Evolutionary conservation across 371 early-diverging fungal species (phyloP), one percentile per base, ranked within the genome.

Genomic region (Blastocladiella emersonii): DNA sequence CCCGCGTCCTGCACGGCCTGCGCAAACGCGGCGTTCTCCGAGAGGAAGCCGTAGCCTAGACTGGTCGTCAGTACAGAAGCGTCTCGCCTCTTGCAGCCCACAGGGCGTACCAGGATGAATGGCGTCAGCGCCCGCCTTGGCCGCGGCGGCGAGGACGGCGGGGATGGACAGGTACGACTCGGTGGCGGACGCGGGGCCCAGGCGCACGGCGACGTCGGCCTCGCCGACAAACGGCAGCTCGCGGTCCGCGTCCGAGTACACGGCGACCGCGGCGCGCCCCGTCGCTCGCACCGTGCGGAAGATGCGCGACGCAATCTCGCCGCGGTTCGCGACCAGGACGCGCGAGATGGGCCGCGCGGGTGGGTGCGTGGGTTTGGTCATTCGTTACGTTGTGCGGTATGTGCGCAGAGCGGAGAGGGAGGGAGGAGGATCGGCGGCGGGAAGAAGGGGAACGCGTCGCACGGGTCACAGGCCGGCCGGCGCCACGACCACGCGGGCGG

Each of bases 241-340:
- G 19, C 51, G 19, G 34, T 69, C 64, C 35, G 62, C 45, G 32
- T 68, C 68, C 12, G 62, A 59, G 43, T 55, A 68, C 15, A 82
- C 76, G 8, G 82, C 78, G 0, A 79, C 79, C 0, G 82, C 79
- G 30, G 71, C 68, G 30, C 78, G 74, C 12, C 76, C 76, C 68
- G 80, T 65, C 37, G 66, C 65, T 15, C 67, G 68, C 44, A 74
- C 72, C 0, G 82, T 79, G 32, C 74, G 74, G 13, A 80, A 78
- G 35, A 82, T 72, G 41, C 82, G 76, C 51, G 74, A 73, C 0
- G 79, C 78, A 57, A 76, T 75, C 59, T 75, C 77, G 3, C 82
- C 82, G 34, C 82, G 69, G 62, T 82, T 82, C 3, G 82, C 82
- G 21, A 82, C 66, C 27, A 82, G 67, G 37, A 82, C 56, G 35